Evolutionary conservation across 169 alveolate species (phyloP).

Genomic region (Cryptosporidium canis): DNA sequence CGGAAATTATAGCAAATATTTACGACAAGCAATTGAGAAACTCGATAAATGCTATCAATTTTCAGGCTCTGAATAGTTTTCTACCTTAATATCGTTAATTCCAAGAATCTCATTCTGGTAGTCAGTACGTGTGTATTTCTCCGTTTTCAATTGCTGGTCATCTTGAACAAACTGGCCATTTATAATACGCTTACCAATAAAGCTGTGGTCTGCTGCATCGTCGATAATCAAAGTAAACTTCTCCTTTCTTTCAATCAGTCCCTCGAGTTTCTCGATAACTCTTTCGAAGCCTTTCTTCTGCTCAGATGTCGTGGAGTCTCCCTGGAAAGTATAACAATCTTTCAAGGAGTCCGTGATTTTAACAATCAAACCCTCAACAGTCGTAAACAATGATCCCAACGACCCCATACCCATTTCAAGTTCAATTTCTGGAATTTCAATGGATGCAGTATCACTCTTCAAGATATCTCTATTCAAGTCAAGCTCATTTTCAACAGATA

Average conservation of each 20-base stretch:
- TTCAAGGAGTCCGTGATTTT: slow-evolving; percentile 85
- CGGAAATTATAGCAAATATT: slow-evolving; percentile 14
- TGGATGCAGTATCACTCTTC: slow-evolving; percentile 92
- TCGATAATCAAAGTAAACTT: slow-evolving; percentile 87
- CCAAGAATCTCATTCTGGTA: slow-evolving; percentile 95
- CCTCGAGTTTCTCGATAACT: slow-evolving; percentile 78
- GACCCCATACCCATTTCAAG: slow-evolving; percentile 91
- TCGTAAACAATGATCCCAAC: slow-evolving; percentile 91
- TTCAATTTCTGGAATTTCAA: slow-evolving; percentile 93
- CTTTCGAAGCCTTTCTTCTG: slow-evolving; percentile 76
- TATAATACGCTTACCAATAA: slow-evolving; percentile 84
- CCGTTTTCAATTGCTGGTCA: slow-evolving; percentile 77
- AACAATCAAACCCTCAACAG: slow-evolving; percentile 94
- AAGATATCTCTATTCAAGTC: slow-evolving; percentile 96
- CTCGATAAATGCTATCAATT: not conserved
- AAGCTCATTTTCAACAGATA: slow-evolving; percentile 7
- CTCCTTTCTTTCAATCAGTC: slow-evolving; percentile 69
- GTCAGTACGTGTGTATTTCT: slow-evolving; percentile 89
- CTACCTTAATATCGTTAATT: slow-evolving; percentile 90
- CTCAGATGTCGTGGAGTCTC: slow-evolving; percentile 88
- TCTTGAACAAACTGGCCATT: slow-evolving; percentile 81
- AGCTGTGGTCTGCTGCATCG: slow-evolving; percentile 92
- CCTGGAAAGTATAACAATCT: slow-evolving; percentile 90
- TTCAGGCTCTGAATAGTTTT: slow-evolving; percentile 76
- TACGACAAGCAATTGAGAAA: not conserved